phyloP scores from a whole-genome alignment of 2,329 filamentous ascomycete genomes.

The Ophidiomyces ophidiicola region DNA sequence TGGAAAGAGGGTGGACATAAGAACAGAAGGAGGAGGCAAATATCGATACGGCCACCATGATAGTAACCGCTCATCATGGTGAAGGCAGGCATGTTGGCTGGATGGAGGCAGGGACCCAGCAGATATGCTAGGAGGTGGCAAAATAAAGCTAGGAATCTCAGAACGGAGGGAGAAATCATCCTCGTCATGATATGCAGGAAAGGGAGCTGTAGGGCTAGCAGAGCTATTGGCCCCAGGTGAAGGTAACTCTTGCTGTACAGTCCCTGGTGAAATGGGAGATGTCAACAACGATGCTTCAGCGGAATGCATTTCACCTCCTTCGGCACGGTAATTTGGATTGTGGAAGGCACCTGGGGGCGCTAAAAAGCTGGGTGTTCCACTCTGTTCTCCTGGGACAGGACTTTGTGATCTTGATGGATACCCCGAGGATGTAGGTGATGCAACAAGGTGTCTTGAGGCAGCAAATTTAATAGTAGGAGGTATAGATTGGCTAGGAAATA shows the following conservation, averaged over 20 bases:
- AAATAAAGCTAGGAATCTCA: constrained; percentile 43
- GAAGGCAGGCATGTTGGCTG: constrained; percentile 34
- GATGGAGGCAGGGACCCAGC: constrained; percentile 33
- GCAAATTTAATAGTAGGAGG: neutral
- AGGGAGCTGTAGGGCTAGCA: constrained; percentile 45
- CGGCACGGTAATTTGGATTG: constrained; percentile 26
- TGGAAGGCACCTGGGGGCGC: constrained; percentile 33
- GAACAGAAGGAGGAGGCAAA: constrained; percentile 58
- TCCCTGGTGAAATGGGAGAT: constrained; percentile 23
- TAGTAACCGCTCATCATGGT: constrained; percentile 34
- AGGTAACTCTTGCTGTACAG: neutral
- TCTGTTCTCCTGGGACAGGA: constrained; percentile 19
- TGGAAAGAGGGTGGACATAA: constrained; percentile 69
- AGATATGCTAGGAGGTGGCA: constrained; percentile 42
- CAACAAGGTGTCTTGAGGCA: constrained; percentile 16
- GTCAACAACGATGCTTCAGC: neutral
- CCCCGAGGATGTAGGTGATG: constrained; percentile 26
- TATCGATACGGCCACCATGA: constrained; percentile 71
- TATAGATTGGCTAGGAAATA: neutral
- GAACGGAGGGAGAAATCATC: constrained; percentile 38
- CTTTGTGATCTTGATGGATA: constrained; percentile 25
- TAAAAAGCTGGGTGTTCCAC: constrained; percentile 31
- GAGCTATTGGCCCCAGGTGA: neutral
- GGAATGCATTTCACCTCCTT: neutral
- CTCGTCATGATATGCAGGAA: constrained; percentile 55